phyloP scores from a whole-genome alignment of 2,329 filamentous ascomycete genomes.

The Madurella fahalii region DNA sequence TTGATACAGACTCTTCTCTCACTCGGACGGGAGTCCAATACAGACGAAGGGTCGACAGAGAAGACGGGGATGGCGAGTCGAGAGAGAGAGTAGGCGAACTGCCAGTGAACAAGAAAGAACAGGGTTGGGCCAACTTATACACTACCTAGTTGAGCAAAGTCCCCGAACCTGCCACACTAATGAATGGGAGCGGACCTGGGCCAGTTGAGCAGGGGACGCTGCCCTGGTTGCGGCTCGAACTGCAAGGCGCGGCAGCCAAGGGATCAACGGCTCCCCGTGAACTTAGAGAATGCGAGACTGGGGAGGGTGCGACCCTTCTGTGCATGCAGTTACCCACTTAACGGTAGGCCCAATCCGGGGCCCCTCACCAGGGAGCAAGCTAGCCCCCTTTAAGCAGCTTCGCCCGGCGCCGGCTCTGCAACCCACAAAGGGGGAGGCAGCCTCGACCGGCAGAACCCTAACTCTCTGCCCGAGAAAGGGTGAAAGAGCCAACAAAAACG shows the following conservation, averaged over 20 bases:
- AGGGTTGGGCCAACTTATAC: conserved; percentile 15
- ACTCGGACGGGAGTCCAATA: not conserved
- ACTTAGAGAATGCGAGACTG: not conserved
- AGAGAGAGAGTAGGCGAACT: conserved; percentile 6
- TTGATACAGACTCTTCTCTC: conserved; percentile 12
- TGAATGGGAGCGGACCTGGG: conserved; percentile 1
- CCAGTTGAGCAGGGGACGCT: not conserved
- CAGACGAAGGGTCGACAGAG: not conserved
- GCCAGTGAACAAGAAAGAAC: conserved; percentile 1
- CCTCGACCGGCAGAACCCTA: not conserved
- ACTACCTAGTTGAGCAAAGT: too few species aligned
- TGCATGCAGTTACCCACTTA: not conserved
- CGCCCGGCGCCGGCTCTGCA: too few species aligned
- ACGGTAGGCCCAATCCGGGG: not conserved
- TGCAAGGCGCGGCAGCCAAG: not conserved
- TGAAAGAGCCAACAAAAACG: too few species aligned
- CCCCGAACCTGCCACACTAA: not conserved
- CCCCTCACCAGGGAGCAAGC: not conserved
- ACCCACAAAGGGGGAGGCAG: not conserved
- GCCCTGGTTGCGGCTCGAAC: conserved; percentile 4
- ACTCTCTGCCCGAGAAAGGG: too few species aligned
- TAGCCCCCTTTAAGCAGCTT: not conserved
- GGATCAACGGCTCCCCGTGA: conserved; percentile 7
- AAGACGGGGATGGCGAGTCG: not conserved
- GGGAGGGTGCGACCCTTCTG: not conserved